Base-by-base conservation (phyloP, 306 rosid species). In the Prinsepia uniflora region DNA sequence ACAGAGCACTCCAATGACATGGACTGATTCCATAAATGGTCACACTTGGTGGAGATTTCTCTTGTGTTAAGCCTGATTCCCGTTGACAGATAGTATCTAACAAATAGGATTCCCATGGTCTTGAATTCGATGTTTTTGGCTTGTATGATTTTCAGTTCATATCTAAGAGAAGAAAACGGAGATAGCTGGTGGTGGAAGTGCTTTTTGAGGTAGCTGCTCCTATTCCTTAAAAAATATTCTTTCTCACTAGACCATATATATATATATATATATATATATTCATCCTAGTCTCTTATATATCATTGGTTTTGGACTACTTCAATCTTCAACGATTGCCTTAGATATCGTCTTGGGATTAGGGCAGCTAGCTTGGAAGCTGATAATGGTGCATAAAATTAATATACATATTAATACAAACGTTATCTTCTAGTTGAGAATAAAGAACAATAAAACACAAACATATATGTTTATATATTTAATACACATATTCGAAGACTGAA, bases 101-200 rank as follows among this genome's bases (percentile, higher is more conserved):
- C n/a, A n/a, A n/a, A n/a, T n/a, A n/a, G n/a, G n/a, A n/a, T n/a
- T n/a, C n/a, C n/a, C n/a, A n/a, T n/a, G n/a, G n/a, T n/a, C n/a
- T n/a, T n/a, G n/a, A n/a, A n/a, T n/a, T n/a, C n/a, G n/a, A n/a
- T n/a, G n/a, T n/a, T n/a, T n/a, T n/a, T n/a, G n/a, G n/a, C n/a
- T n/a, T n/a, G n/a, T n/a, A n/a, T n/a, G n/a, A n/a, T n/a, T n/a
- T n/a, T n/a, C n/a, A n/a, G n/a, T n/a, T n/a, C n/a, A n/a, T n/a
- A 70, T 15, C 73, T 72, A 41, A 91, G 81, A 56, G 90, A 84
- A 67, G 85, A 72, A 46, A 66, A 10, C 6, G 55, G 62, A 30
- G 70, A 63, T n/a, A 10, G 81, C 1, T 24, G 30, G 69, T 46
- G 64, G 83, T 24, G 30, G 30, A 24, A 36, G 55, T 55, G 63